phyloP scores from a whole-genome alignment of 371 early-diverging fungal species.

The Apophysomyces trapeziformis region DNA sequence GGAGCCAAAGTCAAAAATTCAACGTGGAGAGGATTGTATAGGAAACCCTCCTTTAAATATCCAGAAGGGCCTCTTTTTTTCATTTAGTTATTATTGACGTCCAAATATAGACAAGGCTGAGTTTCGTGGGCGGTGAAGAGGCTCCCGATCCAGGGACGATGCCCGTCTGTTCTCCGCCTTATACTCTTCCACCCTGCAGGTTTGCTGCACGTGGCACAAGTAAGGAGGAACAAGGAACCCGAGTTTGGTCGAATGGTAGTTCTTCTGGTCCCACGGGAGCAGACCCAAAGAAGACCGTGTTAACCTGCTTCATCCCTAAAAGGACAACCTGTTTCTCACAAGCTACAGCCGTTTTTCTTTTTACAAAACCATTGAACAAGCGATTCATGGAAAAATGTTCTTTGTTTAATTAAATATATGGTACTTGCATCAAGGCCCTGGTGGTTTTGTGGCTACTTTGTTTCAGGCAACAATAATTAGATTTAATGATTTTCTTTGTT shows the following conservation, averaged over 20 bases:
- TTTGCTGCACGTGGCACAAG: conserved; percentile 1
- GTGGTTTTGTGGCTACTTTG: no score
- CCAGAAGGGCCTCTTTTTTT: neutral
- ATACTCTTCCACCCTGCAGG: neutral
- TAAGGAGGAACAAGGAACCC: neutral
- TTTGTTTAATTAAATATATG: no score
- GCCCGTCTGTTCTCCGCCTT: neutral
- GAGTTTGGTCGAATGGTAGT: neutral
- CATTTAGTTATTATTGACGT: conserved; percentile 1
- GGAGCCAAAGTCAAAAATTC: neutral
- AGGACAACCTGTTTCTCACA: neutral
- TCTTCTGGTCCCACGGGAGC: neutral
- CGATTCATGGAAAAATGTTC: neutral
- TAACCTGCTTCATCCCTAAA: neutral
- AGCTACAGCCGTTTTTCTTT: neutral
- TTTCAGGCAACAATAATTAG: no score
- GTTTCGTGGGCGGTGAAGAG: neutral
- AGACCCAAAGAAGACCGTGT: neutral
- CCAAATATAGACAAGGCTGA: conserved; percentile 6
- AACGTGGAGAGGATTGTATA: neutral
- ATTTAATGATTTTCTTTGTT: no score
- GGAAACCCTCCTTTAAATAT: conserved; percentile 6
- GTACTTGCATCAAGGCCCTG: no score
- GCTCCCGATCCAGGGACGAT: conserved; percentile 2
- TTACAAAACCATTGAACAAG: no score